These are phyloP conservation scores for Cryptosporidium sp. DNA, from an alignment of 169 alveolate species.

Conservation along the genomic window DNA sequence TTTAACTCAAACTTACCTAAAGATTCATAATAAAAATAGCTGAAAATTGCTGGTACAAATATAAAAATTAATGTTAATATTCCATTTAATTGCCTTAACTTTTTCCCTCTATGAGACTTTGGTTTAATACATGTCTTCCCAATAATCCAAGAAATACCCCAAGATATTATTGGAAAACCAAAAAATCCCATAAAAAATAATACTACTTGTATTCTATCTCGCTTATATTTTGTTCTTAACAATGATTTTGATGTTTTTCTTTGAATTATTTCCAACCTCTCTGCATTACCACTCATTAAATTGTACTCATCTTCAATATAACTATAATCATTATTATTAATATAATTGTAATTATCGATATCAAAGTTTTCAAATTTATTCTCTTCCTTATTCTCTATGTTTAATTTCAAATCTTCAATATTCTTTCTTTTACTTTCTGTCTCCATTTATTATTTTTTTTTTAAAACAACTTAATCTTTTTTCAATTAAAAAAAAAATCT, in stretches of 20 bases:
- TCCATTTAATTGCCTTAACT: conserved; percentile 63
- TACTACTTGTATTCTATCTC: conserved; percentile 31
- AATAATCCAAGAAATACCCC: conserved; percentile 61
- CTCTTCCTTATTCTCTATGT: background rate
- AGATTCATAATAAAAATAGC: conserved; percentile 25
- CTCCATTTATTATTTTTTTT: background rate
- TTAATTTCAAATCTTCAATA: background rate
- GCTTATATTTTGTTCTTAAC: conserved; percentile 29
- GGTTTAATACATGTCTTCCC: conserved; percentile 38
- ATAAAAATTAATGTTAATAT: conserved; percentile 26
- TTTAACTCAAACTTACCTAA: conserved; percentile 41
- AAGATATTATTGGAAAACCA: conserved; percentile 55
- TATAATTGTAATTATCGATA: background rate
- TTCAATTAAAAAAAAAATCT: background rate
- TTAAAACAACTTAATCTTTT: background rate
- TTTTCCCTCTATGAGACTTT: conserved; percentile 54
- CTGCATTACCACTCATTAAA: background rate
- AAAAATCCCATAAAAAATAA: conserved; percentile 57
- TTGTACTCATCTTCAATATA: background rate
- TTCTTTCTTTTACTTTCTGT: background rate
- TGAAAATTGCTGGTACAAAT: conserved; percentile 5
- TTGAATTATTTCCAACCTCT: conserved; percentile 18
- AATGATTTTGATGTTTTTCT: conserved; percentile 49
- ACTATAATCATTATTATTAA: background rate
- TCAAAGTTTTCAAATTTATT: background rate